Evolutionary conservation across 768 basidiomycete genomes (phyloP).

Genomic region (Sarcomyxa edulis): DNA sequence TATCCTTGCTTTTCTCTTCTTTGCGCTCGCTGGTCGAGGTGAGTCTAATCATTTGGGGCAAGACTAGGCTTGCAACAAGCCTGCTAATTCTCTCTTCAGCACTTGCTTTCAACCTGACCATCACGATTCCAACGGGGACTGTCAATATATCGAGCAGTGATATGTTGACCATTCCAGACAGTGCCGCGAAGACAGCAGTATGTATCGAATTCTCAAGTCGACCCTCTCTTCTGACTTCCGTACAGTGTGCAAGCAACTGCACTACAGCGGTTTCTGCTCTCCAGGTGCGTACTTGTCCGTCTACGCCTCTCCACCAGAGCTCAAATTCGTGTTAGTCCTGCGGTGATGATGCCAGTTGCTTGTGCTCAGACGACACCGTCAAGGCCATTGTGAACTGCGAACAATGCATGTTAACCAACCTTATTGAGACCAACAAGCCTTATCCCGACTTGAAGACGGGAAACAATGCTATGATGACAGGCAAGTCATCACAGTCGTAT

Average conservation of each 20-base stretch:
- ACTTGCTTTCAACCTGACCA: constrained; percentile 2
- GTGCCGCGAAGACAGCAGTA: no score
- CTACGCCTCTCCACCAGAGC: constrained; percentile 29
- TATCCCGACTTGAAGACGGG: constrained; percentile 52
- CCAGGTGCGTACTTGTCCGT: constrained; percentile 20
- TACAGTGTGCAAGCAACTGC: constrained; percentile 6
- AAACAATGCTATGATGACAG: constrained; percentile 50
- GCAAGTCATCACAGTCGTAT: constrained; percentile 27
- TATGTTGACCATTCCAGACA: no score
- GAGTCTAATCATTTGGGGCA: neutral
- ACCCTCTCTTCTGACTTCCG: no score
- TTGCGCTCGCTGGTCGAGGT: constrained; percentile 13
- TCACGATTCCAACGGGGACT: no score
- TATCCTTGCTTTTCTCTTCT: constrained; percentile 4
- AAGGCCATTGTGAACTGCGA: constrained; percentile 46
- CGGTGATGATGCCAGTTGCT: constrained; percentile 48
- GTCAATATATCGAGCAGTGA: no score
- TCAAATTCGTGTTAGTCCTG: constrained; percentile 1
- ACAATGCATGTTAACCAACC: constrained; percentile 58
- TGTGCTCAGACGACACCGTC: constrained; percentile 44
- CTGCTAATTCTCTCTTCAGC: constrained; percentile 1
- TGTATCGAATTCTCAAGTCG: no score
- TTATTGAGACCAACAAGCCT: constrained; percentile 45
- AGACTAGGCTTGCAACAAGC: no score
- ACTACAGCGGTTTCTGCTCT: constrained; percentile 1